Base-by-base conservation (phyloP, 1,139 yeast genomes). In the Meyerozyma athensensis region DNA sequence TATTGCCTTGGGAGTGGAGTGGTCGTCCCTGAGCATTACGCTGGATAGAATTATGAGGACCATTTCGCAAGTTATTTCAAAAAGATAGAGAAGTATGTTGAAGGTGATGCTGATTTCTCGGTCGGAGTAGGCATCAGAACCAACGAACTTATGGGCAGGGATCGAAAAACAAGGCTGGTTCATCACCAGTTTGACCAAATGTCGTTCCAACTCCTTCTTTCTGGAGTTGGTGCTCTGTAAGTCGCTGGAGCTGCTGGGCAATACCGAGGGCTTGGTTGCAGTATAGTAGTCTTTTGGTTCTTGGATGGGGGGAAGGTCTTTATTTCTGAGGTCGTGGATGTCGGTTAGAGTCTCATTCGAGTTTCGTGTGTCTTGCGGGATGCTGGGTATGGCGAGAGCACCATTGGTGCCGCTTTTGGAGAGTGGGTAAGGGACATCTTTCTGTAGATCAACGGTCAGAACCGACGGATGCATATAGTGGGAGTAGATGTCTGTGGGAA, bases 161-260 rank as follows among this genome's bases (percentile, higher is more conserved):
- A 48, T 38, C 5, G 54, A 39, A 17, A 59, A 42, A 26, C 66
- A 47, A 0, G 71, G 69, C 19, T 59, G 50, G 42, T 63, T 61
- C 72, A 68, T 66, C 7, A 67, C 71, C 22, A 47, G 46, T 35
- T 50, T 55, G 10, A 68, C 59, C 37, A 68, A 50, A n/a, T 51
- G 55, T 34, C 49, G 49, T 42, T 65, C 71, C 40, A 64, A 44
- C 7, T 47, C 48, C 39, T 56, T 53, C 37, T 54, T 56, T 26
- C 51, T 48, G 8, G 70, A 60, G 4, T 47, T 39, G 26, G 58
- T 37, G 33, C 60, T 57, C 30, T 43, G 50, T 8, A 42, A 21
- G 19, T 49, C 53, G 13, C 38, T 34, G 4, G 33, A 34, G 4
- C 36, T 16, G 22, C 30, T 24, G 26, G 23, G 22, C 28, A 21